Base-by-base conservation (phyloP, 208 protist species). In the Wallacemonas collosoma region DNA sequence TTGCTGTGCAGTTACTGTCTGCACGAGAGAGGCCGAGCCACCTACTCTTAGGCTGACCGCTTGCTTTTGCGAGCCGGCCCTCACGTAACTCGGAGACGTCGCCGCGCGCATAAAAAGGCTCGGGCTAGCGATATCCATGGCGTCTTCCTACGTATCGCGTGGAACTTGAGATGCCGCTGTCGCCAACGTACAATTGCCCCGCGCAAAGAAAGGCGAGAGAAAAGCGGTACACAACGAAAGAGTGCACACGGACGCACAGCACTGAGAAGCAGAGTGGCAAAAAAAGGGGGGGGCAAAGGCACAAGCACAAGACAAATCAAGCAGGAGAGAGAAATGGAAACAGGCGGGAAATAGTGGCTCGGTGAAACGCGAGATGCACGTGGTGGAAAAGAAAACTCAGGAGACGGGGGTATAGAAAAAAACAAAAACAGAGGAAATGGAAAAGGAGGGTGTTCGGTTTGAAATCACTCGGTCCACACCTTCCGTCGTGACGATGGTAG, bases 1-100 rank as follows among this genome's bases (percentile, higher is more conserved):
- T 41, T 71, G 38, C 35, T 75, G 12, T 41, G 65, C 51, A 12
- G 47, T 8, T 9, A 81, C n/a, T 1, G 68, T 39, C 15, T 57
- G 54, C 2, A 67, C 48, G 39, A 68, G 12, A 3, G 66, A 48
- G 14, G 72, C 77, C 9, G 41, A 47, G 5, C 54, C 60, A 38
- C 62, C 77, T 11, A 82, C 17, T 44, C 73, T 75, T 54, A 71
- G 11, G 55, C 71, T 72, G 48, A 44, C 17, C 4, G 40, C 14
- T 38, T 17, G n/a, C 6, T 17, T 39, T 6, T 2, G 15, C 38
- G 2, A 39, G 47, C 17, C 36, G 2, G 1, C 67, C 15, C 56
- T 51, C 67, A 45, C 5, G 60, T 63, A 73, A 8, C 15, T n/a
- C 55, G 26, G 68, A 57, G 60, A 53, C 8, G 60, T 65, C 6